Base-by-base conservation (phyloP, 441 rosid genomes). In the Eutrema salsugineum region DNA sequence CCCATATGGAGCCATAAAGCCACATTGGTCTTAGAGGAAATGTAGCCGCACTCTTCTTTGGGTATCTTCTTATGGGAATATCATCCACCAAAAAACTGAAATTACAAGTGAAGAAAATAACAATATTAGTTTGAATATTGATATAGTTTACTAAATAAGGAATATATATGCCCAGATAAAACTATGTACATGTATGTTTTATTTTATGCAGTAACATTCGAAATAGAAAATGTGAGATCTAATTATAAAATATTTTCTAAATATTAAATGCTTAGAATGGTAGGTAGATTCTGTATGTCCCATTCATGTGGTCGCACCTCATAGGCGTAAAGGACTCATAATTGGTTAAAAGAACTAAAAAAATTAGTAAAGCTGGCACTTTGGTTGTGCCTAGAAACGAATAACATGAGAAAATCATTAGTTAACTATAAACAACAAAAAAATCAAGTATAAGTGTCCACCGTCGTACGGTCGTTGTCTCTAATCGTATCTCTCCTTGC, bases 1-100 rank as follows among this genome's bases (percentile, higher is more conserved):
- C 98, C 98, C 98, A 94, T 50, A 94, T 91, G 49, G 99, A 94
- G 57, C 99, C 99, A 72, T 94, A 91, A 10, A 94, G 79, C 97
- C 97, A 91, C 97, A 91, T 90, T 74, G 99, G 99, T 81, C 99
- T 88, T 27, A 83, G 27, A 0, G 99, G 99, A 75, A 91, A 94
- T 50, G 99, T 91, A 10, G 79, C 71, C 0, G 43, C 91, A 76
- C 90, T 91, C 77, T 87, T 94, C 73, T 83, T 94, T 15, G 89
- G 88, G 68, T 94, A 94, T 90, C 97, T 90, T 75, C 99, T 84
- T 61, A 94, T 85, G 20, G 99, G 99, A 70, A 94, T 82, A 81
- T 94, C 99, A 70, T 94, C 99, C 6, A 94, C 99, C 4, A 91
- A 78, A 75, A 94, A 94, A 84, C 99, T 94, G 78, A 47, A 66